Evolutionary conservation across 1,284 basidiomycete species (phyloP).

Genomic region (Ustilago curta): DNA sequence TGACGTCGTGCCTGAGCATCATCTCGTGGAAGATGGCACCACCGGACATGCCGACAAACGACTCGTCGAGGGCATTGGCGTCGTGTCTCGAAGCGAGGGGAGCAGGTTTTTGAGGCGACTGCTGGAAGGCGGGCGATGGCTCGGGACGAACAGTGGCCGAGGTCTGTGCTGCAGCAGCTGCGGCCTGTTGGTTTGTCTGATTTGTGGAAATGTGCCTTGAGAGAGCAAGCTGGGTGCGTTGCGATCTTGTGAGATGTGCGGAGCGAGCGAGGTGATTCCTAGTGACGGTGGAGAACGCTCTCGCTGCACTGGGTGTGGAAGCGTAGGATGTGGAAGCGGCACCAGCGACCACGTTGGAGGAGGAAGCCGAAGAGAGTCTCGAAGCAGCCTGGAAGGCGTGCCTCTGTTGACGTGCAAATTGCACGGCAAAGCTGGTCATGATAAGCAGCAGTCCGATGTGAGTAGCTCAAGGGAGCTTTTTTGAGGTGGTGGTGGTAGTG

Average conservation of each 20-base stretch:
- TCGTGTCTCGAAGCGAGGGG: slow-evolving; percentile 42
- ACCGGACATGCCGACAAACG: slow-evolving; percentile 91
- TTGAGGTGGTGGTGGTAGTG: not conserved
- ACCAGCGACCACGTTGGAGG: slow-evolving; percentile 26
- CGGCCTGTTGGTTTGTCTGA: slow-evolving; percentile 51
- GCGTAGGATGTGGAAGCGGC: slow-evolving; percentile 35
- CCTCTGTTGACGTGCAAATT: slow-evolving; percentile 52
- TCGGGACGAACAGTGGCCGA: slow-evolving; percentile 52
- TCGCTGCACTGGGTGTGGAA: slow-evolving; percentile 31
- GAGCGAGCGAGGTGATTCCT: slow-evolving; percentile 48
- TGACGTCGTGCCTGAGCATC: slow-evolving; percentile 97
- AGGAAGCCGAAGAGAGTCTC: slow-evolving; percentile 32
- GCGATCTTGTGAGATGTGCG: slow-evolving; percentile 32
- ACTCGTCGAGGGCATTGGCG: slow-evolving; percentile 68
- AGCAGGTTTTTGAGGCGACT: slow-evolving; percentile 43
- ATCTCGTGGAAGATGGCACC: slow-evolving; percentile 99
- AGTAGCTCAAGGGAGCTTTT: not conserved
- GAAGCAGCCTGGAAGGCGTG: slow-evolving; percentile 49
- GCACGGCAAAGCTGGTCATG: slow-evolving; percentile 54
- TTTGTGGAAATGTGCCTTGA: slow-evolving; percentile 56
- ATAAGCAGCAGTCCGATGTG: slow-evolving; percentile 5
- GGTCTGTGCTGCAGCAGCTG: slow-evolving; percentile 43
- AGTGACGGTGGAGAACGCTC: slow-evolving; percentile 49
- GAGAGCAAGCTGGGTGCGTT: slow-evolving; percentile 44
- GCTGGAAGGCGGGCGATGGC: slow-evolving; percentile 66